These are phyloP conservation scores for Pseudogymnoascus sp. DNA, from an alignment of 2,329 filamentous ascomycete genomes.

Conservation along the genomic window DNA sequence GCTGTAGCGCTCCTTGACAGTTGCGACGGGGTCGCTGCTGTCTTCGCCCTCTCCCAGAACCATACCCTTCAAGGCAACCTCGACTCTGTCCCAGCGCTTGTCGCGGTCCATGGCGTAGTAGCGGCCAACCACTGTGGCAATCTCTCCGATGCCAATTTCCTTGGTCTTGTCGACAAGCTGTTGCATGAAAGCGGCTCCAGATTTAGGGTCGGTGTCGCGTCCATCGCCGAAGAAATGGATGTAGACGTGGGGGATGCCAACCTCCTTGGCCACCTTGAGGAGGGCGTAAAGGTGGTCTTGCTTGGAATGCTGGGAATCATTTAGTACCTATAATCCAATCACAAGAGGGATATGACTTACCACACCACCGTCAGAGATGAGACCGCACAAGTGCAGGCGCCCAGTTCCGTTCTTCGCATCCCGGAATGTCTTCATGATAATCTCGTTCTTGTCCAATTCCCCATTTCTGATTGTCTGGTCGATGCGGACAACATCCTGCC, in stretches of 20 bases:
- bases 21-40: conserved; percentile 74
- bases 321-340: conserved; percentile 15
- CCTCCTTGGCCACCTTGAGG: conserved; percentile 81
- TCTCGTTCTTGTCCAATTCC: conserved; percentile 29
- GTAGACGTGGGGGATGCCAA: conserved; percentile 81
- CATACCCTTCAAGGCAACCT: conserved; percentile 82
- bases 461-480: conserved; percentile 70
- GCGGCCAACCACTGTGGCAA: conserved; percentile 87
- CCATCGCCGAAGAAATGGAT: conserved; percentile 99
- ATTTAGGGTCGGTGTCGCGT: conserved; percentile 96
- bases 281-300: conserved; percentile 87
- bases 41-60: conserved; percentile 81
- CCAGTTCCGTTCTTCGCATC: conserved; percentile 81
- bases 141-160: conserved; percentile 77
- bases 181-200: conserved; percentile 78
- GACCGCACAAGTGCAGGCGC: conserved; percentile 81
- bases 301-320: conserved; percentile 64
- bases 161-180: conserved; percentile 72
- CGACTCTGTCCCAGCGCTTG: conserved; percentile 95
- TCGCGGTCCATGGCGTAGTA: conserved; percentile 99
- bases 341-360: conserved; percentile 36
- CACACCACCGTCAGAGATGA: conserved; percentile 92
- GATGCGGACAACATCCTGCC: conserved; percentile 97
- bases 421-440: conserved; percentile 55
- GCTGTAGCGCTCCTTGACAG: conserved; percentile 80